phyloP scores from a whole-genome alignment of 208 protist species.

The Leishmania amazonensis region DNA sequence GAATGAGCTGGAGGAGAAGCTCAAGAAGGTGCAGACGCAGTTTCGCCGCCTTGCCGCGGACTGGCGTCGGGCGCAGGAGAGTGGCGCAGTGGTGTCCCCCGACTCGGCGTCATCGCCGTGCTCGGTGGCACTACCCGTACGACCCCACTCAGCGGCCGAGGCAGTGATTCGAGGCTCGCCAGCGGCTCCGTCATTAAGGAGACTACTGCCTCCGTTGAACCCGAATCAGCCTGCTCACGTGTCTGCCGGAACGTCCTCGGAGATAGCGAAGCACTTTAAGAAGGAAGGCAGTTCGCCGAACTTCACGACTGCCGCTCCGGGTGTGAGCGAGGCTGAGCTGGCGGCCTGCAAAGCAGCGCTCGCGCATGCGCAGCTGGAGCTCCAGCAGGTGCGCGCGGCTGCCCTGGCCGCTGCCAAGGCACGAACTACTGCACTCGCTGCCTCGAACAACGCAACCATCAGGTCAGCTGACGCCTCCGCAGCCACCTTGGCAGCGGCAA shows the following conservation, averaged over 20 bases:
- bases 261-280: background rate
- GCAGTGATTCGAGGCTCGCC: background rate
- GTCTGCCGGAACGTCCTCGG: background rate
- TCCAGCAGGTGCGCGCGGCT: constrained; percentile 41
- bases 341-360: constrained; percentile 48
- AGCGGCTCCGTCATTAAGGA: background rate
- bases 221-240: background rate
- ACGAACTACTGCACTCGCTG: background rate
- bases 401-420: background rate
- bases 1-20: constrained; percentile 63
- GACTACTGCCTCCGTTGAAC: constrained; percentile 11
- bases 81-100: background rate
- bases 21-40: constrained; percentile 69
- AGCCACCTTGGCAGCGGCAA: constrained; percentile 2
- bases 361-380: constrained; percentile 42
- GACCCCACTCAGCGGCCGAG: constrained; percentile 8
- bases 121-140: background rate
- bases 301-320: too few species aligned
- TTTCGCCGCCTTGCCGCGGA: constrained; percentile 76
- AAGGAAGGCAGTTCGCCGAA: background rate
- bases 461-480: background rate
- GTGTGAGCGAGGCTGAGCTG: constrained; percentile 25
- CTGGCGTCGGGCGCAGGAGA: constrained; percentile 30
- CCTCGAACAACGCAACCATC: background rate
- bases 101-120: background rate